These are phyloP conservation scores for Aspergillus hiratsukae DNA, from an alignment of 2,329 filamentous ascomycete genomes.

Conservation along the genomic window DNA sequence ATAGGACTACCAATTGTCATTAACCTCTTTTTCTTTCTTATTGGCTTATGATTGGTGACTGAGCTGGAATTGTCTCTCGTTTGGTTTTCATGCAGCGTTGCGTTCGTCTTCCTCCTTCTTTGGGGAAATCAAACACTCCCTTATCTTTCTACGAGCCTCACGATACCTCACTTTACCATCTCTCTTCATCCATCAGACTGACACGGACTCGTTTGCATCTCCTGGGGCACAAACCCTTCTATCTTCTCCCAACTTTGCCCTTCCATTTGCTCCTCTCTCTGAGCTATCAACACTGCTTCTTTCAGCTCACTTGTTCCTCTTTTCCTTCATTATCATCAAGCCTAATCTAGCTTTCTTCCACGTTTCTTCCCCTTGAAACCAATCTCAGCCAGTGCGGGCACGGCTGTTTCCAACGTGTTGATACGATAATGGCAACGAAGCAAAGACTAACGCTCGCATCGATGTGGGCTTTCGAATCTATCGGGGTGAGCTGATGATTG, in stretches of 20 bases:
- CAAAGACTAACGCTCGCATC: conserved; percentile 27
- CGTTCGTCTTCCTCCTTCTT: neutral
- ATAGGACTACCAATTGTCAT: neutral
- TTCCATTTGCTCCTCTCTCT: too few relatives aligned
- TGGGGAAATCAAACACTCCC: neutral
- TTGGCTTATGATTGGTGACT: neutral
- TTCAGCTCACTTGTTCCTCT: too few relatives aligned
- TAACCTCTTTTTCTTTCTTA: neutral
- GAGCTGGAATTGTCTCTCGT: neutral
- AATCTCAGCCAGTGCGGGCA: neutral
- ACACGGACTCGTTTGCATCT: too few relatives aligned
- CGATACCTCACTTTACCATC: neutral
- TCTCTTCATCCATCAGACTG: too few relatives aligned
- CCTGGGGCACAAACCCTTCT: too few relatives aligned
- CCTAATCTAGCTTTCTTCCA: neutral
- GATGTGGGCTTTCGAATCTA: conserved; percentile 29
- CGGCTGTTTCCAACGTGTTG: neutral
- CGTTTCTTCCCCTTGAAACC: neutral
- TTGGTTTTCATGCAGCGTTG: neutral
- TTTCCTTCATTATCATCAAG: neutral
- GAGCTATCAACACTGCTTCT: too few relatives aligned
- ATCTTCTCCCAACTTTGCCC: too few relatives aligned
- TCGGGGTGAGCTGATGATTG: conserved; percentile 20
- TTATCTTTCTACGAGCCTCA: neutral
- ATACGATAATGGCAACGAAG: conserved; percentile 17